Percentiles rank a stretch among this genome's conserved stretches.
phyloP scores from a whole-genome alignment of 352 stramenopile genomes.

The Phytophthora niederhauseri region DNA sequence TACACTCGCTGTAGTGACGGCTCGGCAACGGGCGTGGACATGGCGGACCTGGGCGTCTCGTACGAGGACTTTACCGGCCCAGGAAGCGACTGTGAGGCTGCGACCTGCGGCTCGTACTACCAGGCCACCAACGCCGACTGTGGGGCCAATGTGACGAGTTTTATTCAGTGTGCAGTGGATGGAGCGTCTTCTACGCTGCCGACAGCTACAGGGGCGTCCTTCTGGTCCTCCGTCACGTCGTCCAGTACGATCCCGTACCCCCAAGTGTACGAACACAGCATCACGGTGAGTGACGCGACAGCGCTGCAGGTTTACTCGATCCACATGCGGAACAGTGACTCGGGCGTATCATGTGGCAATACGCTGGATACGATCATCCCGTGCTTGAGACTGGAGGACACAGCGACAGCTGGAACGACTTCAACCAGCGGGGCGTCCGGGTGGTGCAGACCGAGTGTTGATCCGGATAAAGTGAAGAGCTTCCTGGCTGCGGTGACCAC shows the following conservation, averaged over 20 bases:
- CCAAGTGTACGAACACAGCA: slow-evolving; percentile 41
- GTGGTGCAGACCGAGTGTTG: slow-evolving; percentile 48
- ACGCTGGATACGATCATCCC: slow-evolving; percentile 51
- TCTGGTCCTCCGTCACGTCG: slow-evolving; percentile 49
- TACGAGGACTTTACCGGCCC: slow-evolving; percentile 29
- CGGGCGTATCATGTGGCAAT: slow-evolving; percentile 28
- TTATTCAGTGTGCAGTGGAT: slow-evolving; percentile 43
- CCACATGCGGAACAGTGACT: slow-evolving; percentile 44
- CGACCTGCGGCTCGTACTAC: slow-evolving; percentile 40
- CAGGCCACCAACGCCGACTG: slow-evolving; percentile 46
- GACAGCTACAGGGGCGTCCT: slow-evolving; percentile 24
- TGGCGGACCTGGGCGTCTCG: slow-evolving; percentile 42
- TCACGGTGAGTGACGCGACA: slow-evolving; percentile 22
- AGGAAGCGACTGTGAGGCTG: slow-evolving; percentile 25
- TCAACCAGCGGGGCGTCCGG: slow-evolving; percentile 3
- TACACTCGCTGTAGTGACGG: slow-evolving; percentile 41
- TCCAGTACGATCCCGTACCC: slow-evolving; percentile 42
- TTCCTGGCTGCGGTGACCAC: slow-evolving; percentile 32
- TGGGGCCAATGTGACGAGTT: slow-evolving; percentile 16
- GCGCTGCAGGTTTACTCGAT: slow-evolving; percentile 41
- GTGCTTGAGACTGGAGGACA: slow-evolving; percentile 37
- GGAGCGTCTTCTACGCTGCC: slow-evolving; percentile 12
- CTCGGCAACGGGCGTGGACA: slow-evolving; percentile 21
- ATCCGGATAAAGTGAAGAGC: slow-evolving; percentile 25
- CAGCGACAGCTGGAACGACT: background rate